These are phyloP conservation scores for Torulaspora franciscae DNA, from an alignment of 805 yeast species.

Conservation along the genomic window DNA sequence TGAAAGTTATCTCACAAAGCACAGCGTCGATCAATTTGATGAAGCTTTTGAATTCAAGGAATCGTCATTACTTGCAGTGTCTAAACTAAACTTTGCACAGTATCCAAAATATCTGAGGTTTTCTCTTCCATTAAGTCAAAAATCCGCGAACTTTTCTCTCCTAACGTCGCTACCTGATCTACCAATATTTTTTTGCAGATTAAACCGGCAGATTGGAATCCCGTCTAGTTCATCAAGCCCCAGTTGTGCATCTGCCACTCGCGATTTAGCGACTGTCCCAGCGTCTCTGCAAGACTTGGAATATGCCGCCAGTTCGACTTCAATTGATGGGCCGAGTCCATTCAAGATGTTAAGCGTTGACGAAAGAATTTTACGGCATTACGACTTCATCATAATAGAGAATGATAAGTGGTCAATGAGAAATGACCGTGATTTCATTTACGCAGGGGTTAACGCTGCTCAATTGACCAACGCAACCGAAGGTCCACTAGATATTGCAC, in stretches of 20 bases:
- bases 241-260: slow-evolving; percentile 45
- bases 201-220: neutral
- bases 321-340: slow-evolving; percentile 47
- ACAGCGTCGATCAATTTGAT: slow-evolving; percentile 1
- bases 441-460: slow-evolving; percentile 17
- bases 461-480: neutral
- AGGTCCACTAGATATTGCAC: slow-evolving; percentile 16
- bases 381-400: slow-evolving; percentile 49
- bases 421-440: slow-evolving; percentile 20
- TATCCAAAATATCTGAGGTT: slow-evolving; percentile 3
- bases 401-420: slow-evolving; percentile 24
- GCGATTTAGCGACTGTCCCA: slow-evolving; percentile 45
- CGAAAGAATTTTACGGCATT: slow-evolving; percentile 38
- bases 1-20: neutral
- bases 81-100: neutral
- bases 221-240: slow-evolving; percentile 18
- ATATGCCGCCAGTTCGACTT: slow-evolving; percentile 49
- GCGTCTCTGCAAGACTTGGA: slow-evolving; percentile 39
- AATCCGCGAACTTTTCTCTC: slow-evolving; percentile 12
- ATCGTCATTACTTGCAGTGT: neutral
- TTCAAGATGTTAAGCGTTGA: slow-evolving; percentile 46
- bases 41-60: neutral
- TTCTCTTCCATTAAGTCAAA: slow-evolving; percentile 1
- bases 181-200: slow-evolving; percentile 17
- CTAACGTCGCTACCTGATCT: slow-evolving; percentile 16